A percentile compares a stretch with the other conserved stretches of the same genome.
These are phyloP conservation scores for Scedosporium apiospermum DNA, from an alignment of 2,329 filamentous ascomycete species.

Conservation along the genomic window DNA sequence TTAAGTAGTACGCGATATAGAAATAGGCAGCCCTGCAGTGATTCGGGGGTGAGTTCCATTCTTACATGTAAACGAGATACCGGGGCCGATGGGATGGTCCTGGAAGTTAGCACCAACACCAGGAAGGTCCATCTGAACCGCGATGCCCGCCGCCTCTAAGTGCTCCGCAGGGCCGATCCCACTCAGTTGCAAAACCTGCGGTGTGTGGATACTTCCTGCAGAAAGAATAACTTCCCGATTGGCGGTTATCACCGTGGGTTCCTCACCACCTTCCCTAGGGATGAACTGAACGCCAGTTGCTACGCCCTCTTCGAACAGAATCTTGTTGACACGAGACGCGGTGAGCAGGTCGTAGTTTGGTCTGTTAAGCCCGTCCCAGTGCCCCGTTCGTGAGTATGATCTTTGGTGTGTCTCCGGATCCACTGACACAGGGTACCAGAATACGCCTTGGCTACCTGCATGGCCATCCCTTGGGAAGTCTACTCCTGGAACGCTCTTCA, in stretches of 20 bases:
- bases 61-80: slow-evolving; percentile 13
- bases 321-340: slow-evolving; percentile 12
- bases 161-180: slow-evolving; percentile 33
- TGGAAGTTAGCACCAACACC: slow-evolving; percentile 53
- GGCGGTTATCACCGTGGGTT: slow-evolving; percentile 18
- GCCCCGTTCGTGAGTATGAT: slow-evolving; percentile 16
- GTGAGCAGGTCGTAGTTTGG: slow-evolving; percentile 16
- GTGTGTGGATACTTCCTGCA: slow-evolving; percentile 42
- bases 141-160: slow-evolving; percentile 26
- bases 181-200: slow-evolving; percentile 42
- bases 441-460: slow-evolving; percentile 15
- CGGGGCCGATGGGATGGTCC: slow-evolving; percentile 30
- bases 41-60: background rate
- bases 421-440: slow-evolving; percentile 17
- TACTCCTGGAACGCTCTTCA: slow-evolving; percentile 15
- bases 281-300: slow-evolving; percentile 20
- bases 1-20: background rate
- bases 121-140: slow-evolving; percentile 41
- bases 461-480: slow-evolving; percentile 15
- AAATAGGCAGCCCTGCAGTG: background rate
- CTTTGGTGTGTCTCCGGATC: slow-evolving; percentile 13
- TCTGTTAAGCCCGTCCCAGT: slow-evolving; percentile 16
- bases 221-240: slow-evolving; percentile 38
- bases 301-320: slow-evolving; percentile 14
- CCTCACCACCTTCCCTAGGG: slow-evolving; percentile 10